Conservation (phyloP, 2,329 filamentous ascomycete species). For the Cyphellophora attinorum region DNA sequence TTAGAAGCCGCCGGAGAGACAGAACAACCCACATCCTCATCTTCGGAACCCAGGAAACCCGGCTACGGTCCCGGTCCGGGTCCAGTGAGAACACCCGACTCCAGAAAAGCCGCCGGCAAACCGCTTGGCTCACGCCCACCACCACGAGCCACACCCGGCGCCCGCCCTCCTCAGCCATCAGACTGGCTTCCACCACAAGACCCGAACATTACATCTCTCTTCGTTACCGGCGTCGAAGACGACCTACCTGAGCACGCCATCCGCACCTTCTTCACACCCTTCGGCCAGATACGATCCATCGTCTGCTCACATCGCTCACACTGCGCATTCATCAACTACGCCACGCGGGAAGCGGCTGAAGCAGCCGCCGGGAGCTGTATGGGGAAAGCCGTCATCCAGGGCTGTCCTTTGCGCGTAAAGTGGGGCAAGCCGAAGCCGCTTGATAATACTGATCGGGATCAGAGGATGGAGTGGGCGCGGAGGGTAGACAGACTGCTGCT, state of each 20-base stretch:
- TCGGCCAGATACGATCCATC: constrained; percentile 82
- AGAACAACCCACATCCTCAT: constrained; percentile 20
- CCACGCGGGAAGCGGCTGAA: constrained; percentile 75
- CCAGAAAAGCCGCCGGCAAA: constrained; percentile 30
- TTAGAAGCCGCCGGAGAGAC: constrained; percentile 51
- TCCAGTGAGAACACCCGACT: constrained; percentile 67
- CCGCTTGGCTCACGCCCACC: constrained; percentile 35
- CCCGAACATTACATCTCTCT: constrained; percentile 80
- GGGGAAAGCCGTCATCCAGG: constrained; percentile 79
- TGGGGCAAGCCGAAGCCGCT: constrained; percentile 91
- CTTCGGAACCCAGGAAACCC: constrained; percentile 33
- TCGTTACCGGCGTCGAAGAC: constrained; percentile 91
- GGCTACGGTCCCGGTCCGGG: constrained; percentile 47
- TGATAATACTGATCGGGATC: constrained; percentile 81
- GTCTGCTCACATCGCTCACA: constrained; percentile 96
- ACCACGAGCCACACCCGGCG: constrained; percentile 54
- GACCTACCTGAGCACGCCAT: constrained; percentile 89
- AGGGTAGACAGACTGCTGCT: constrained; percentile 56
- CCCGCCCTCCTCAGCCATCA: constrained; percentile 69
- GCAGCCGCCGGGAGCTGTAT: constrained; percentile 74
- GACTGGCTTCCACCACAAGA: constrained; percentile 82
- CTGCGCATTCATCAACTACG: constrained; percentile 93
- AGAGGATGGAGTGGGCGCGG: constrained; percentile 70
- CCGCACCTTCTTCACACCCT: constrained; percentile 78
- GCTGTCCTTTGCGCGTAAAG: constrained; percentile 78